Percentiles rank a stretch among this genome's conserved stretches.
Evolutionary conservation across 768 basidiomycete genomes (phyloP).

Genomic region (Boletales sp.): DNA sequence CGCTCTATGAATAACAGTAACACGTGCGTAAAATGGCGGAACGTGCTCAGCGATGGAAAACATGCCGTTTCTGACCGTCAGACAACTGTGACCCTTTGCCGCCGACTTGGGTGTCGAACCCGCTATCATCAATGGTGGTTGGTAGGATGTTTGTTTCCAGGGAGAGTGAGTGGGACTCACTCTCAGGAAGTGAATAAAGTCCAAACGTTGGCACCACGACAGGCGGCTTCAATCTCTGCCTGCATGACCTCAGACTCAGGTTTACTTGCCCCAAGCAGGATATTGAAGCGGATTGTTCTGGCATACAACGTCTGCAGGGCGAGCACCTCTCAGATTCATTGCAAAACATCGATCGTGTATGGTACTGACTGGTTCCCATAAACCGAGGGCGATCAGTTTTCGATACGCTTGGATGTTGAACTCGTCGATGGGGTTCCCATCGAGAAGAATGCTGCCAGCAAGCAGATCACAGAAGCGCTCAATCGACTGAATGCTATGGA

Average conservation of each 20-base stretch:
- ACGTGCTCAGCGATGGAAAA: background rate
- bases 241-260: conserved; percentile 77
- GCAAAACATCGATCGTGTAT: background rate
- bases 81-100: conserved; percentile 88
- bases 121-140: conserved; percentile 37
- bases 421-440: conserved; percentile 69
- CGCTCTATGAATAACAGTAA: too few relatives aligned
- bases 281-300: conserved; percentile 89
- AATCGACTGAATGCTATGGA: conserved; percentile 67
- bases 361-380: conserved; percentile 64
- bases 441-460: conserved; percentile 69
- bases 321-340: background rate
- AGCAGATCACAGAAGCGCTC: conserved; percentile 85
- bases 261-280: conserved; percentile 80
- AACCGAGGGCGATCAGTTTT: conserved; percentile 84
- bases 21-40: background rate
- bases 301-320: conserved; percentile 65
- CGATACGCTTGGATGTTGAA: conserved; percentile 86
- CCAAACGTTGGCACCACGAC: conserved; percentile 87
- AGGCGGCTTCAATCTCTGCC: conserved; percentile 81
- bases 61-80: conserved; percentile 78
- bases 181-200: conserved; percentile 83
- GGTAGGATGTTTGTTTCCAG: background rate
- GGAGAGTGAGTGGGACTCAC: conserved; percentile 41
- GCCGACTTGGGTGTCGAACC: conserved; percentile 89